These are phyloP conservation scores for Tylopilus rubrobrunneus DNA, from an alignment of 768 basidiomycete genomes.

Conservation along the genomic window DNA sequence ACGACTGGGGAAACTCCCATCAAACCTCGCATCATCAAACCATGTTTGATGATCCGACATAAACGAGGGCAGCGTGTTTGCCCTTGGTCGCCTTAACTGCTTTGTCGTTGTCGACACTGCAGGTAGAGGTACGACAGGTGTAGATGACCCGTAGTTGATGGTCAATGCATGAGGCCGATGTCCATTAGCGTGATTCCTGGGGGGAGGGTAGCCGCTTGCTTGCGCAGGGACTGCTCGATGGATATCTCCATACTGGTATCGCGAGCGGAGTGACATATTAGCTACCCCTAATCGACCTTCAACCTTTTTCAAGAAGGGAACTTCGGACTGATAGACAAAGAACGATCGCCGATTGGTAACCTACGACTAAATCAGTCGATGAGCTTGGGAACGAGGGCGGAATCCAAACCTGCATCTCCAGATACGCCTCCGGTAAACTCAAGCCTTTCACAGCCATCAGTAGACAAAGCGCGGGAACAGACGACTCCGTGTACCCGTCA, in stretches of 20 bases:
- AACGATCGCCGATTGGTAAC: constrained; percentile 76
- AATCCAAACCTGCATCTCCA: constrained; percentile 66
- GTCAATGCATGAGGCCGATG: constrained; percentile 22
- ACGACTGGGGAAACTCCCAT: constrained; percentile 92
- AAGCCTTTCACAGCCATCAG: constrained; percentile 74
- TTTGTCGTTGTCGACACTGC: constrained; percentile 18
- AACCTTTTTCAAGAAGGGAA: constrained; percentile 66
- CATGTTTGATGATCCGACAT: constrained; percentile 79
- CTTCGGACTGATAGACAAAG: constrained; percentile 85
- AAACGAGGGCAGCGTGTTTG: constrained; percentile 64
- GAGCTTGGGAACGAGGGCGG: background rate
- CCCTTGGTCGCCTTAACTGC: constrained; percentile 51
- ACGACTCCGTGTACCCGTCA: constrained; percentile 92
- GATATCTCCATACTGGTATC: constrained; percentile 24
- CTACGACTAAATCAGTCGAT: constrained; percentile 11
- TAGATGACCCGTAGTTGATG: constrained; percentile 18
- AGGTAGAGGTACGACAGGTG: constrained; percentile 2
- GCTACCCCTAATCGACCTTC: constrained; percentile 47
- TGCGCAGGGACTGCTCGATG: constrained; percentile 14
- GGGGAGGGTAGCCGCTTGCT: constrained; percentile 9
- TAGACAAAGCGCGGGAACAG: constrained; percentile 79
- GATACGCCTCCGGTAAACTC: constrained; percentile 83
- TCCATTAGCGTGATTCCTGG: constrained; percentile 11
- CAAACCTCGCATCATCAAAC: constrained; percentile 92
- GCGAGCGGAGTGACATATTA: constrained; percentile 18